Base-by-base conservation (phyloP, 2,329 filamentous ascomycete genomes). In the Aspergillus luchuensis region DNA sequence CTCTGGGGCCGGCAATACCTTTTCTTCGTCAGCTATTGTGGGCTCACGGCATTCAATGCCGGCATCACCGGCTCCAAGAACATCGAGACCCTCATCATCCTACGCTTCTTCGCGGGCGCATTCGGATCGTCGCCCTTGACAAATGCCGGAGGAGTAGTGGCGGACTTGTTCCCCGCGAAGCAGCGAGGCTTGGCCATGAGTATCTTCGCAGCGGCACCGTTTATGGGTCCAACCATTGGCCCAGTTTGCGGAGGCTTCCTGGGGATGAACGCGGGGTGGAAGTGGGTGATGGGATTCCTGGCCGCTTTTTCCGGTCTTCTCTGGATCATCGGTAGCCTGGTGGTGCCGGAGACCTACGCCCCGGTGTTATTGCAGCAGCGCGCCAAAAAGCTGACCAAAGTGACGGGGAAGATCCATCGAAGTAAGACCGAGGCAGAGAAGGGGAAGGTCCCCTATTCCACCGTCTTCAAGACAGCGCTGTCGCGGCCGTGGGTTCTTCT, bases 231-330 rank as follows among this genome's bases (percentile, higher is more conserved):
- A 1, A 82, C 72, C 59, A 84, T 75, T 71, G 86, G 88, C 0
- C 88, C 88, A 2, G 85, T 89, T 52, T 81, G 84, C 7, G 85
- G 86, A 58, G 87, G 87, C 3, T 90, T 89, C 70, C 76, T 89
- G 1, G 84, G 84, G 6, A 79, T 86, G 69, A 78, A 80, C 2
- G 81, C 81, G 28, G 87, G 86, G 10, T 89, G 88, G 88, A 78
- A 86, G 64, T 89, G 87, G 88, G 83, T 90, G 15, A 78, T 84
- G 67, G 85, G 85, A 2, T 71, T 89, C 45, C 81, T 85, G 68
- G 81, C 84, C 36, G 83, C 85, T 59, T 87, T 89, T 71, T 85
- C 84, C 3, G 85, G 85, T 5, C 72, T 81, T 11, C 79, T 88
- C 43, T 87, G 83, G 63, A 64, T 72, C 17, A 3, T 68, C 2